Evolutionary conservation across 129 eudicot species (phyloP), one percentile per base, ranked within the genome.

Genomic region (Tanacetum coccineum): DNA sequence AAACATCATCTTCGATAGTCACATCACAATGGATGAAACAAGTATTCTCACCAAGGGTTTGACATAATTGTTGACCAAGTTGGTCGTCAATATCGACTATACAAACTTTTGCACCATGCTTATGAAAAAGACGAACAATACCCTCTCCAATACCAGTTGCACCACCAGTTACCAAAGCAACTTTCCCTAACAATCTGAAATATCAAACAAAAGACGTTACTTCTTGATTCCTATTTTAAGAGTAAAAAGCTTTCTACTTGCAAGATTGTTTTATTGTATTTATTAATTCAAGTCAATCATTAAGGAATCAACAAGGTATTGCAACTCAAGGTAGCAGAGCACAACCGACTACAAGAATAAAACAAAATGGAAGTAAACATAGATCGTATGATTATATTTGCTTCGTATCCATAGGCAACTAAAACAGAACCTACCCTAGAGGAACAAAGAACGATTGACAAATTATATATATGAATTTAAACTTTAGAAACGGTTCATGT

Each of bases 141-240:
- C 91, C 80, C 80, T 85, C 96, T 55, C 98, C 98, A 20, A 92
- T 92, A 32, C 98, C 98, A 15, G 85, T 68, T 13, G 96, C 91
- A 53, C 96, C 98, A 28, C 98, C 98, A 10, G 98, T 88, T 66
- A 92, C 95, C 68, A 92, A 67, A 21, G 98, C 95, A 36, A 86
- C 95, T 82, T 81, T 85, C 62, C 96, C 98, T 53, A 82, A 66
- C 72, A 92, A 86, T 68, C 98, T 92, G 82, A 74, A 60, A 65
- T 26, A 75, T 59, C 53, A 46, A 59, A 70, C 12, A 71, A 60
- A 47, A 0, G 9, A 46, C 46, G 12, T 57, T 25, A 11, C 12
- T n/a, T 45, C 28, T 11, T 12, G 52, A 66, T 48, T 66, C 47
- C 25, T 10, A 50, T 8, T 15, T 62, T 19, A 18, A 40, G 40